Base-by-base conservation (phyloP, 805 yeast genomes). In the Komagataella phaffii region DNA sequence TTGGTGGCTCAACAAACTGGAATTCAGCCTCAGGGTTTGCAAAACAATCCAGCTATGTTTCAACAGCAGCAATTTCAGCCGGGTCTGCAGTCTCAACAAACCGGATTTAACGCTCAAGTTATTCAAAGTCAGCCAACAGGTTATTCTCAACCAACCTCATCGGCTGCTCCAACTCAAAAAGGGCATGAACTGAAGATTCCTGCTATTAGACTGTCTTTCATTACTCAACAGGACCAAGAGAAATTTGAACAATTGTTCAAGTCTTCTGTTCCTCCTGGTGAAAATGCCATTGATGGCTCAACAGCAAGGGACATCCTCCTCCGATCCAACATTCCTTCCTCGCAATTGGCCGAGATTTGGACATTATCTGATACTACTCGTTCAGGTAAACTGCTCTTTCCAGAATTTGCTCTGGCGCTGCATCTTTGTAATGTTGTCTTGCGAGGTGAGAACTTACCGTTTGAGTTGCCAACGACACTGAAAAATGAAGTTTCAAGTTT, bases 321-420 rank as follows among this genome's bases (percentile, higher is more conserved):
- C 69, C 79, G 86, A 57, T 89, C 96, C 0, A 87, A 88, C 6
- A 72, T 91, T 51, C 72, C 79, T 46, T 88, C 96, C 2, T 73
- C 77, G 23, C 79, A 83, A 46, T 73, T 91, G 58, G 91, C 91
- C 2, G 88, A 80, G 58, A 85, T 91, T 54, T 91, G 98, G 98
- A 81, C 85, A 21, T 71, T 91, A 53, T 78, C 95, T n/a, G 98
- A 91, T 62, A 83, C 95, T 2, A 85, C 82, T 58, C 84, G 80
- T 59, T 82, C 93, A 6, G 98, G 98, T 1, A 75, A 80, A 52
- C 76, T 91, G 54, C 68, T 91, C 58, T 91, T 90, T 63, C 98
- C 98, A 2, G 97, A 91, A 65, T 91, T 91, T 72, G 95, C 95
- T 14, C 72, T 91, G 57, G 89, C 96, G 17, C 80, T 91, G 73